Evolutionary conservation across 2,329 filamentous ascomycete species (phyloP).

Genomic region (Nemania sp.): DNA sequence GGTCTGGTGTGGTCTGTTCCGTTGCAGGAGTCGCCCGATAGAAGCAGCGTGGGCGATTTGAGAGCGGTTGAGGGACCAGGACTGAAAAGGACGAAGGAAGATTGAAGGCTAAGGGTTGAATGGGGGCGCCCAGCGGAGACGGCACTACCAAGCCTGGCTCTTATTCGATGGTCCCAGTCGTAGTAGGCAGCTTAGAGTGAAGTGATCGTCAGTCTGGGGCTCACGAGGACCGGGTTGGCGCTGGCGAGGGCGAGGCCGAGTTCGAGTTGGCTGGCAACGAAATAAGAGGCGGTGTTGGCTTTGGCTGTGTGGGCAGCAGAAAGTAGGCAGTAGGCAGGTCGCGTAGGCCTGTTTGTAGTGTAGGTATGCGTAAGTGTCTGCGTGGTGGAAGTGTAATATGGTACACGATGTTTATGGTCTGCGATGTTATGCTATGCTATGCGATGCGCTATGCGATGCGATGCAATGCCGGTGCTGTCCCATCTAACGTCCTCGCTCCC

Average conservation of each 20-base stretch:
- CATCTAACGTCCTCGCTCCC: no score
- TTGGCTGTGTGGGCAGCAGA: background rate
- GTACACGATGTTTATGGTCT: no score
- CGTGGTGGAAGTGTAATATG: background rate
- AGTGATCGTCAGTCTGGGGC: slow-evolving; percentile 39
- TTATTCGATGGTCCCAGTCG: slow-evolving; percentile 28
- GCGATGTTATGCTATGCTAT: no score
- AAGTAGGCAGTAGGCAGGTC: background rate
- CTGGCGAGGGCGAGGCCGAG: slow-evolving; percentile 12
- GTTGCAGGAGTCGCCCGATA: slow-evolving; percentile 28
- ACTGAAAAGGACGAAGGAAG: no score
- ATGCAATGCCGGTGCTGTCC: no score
- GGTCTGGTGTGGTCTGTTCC: no score
- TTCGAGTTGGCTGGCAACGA: no score
- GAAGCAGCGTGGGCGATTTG: slow-evolving; percentile 23
- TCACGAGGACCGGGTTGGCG: slow-evolving; percentile 25
- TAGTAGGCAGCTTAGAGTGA: slow-evolving; percentile 27
- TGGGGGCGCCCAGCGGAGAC: slow-evolving; percentile 24
- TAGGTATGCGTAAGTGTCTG: background rate
- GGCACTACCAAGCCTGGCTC: slow-evolving; percentile 21
- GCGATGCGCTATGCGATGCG: no score
- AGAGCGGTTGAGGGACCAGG: slow-evolving; percentile 1
- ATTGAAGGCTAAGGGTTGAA: no score
- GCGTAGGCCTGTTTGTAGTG: background rate
- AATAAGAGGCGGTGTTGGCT: slow-evolving; percentile 25